Evolutionary conservation across 495 filamentous ascomycete species (phyloP).

Genomic region (Saxophila tyrrhenica): DNA sequence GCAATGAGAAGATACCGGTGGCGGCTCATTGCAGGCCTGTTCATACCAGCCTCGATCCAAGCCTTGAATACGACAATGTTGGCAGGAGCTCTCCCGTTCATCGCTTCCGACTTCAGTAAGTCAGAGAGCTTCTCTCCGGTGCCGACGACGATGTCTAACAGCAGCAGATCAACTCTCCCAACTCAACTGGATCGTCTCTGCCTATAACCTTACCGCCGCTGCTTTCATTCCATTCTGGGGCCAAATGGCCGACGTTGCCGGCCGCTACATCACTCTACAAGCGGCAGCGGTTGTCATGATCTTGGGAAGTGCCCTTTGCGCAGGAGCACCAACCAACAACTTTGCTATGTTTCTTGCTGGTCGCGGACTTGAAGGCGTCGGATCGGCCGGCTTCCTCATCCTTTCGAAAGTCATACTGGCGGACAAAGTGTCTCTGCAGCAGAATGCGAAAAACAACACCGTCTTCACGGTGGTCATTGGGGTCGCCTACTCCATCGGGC

Average conservation of each 20-base stretch:
- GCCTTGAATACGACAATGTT: conserved; percentile 47
- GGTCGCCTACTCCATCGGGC: background rate
- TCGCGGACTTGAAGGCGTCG: background rate
- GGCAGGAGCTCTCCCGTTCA: conserved; percentile 46
- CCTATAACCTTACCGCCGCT: conserved; percentile 50
- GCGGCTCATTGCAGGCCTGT: conserved; percentile 43
- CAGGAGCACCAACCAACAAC: background rate
- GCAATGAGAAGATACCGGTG: conserved; percentile 34
- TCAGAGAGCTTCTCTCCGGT: background rate
- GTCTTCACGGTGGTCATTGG: background rate
- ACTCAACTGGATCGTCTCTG: conserved; percentile 53
- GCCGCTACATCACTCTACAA: conserved; percentile 40
- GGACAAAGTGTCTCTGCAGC: background rate
- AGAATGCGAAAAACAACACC: background rate
- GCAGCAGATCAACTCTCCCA: conserved; percentile 41
- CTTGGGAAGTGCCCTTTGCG: background rate
- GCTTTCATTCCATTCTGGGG: conserved; percentile 52
- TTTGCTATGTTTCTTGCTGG: background rate
- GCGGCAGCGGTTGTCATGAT: conserved; percentile 30
- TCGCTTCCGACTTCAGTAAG: conserved; percentile 48
- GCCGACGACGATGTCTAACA: conserved; percentile 3
- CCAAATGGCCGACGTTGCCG: conserved; percentile 49
- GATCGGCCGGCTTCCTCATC: background rate
- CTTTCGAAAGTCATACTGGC: background rate
- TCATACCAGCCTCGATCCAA: conserved; percentile 33